Percentiles rank a stretch among this genome's conserved stretches.
Conservation (phyloP, 148 eudicot genomes). For the Chenopodium berlandieri region DNA sequence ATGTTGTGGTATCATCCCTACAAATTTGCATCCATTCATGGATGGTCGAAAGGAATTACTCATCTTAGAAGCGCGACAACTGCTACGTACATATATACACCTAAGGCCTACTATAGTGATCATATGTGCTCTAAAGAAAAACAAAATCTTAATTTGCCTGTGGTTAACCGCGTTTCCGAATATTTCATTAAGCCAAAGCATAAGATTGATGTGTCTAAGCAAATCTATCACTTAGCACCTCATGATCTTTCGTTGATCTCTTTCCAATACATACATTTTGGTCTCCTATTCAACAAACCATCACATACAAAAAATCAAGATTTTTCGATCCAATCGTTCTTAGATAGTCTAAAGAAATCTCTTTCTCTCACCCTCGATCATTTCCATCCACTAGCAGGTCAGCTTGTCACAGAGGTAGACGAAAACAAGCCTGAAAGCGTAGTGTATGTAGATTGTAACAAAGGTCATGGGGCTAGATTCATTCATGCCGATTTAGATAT, state of each 20-base stretch:
- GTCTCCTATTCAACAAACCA: constrained; percentile 23
- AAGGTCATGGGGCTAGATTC: constrained; percentile 21
- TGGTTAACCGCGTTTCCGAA: constrained; percentile 11
- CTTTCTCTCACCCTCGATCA: constrained; percentile 12
- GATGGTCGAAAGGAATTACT: too few species aligned
- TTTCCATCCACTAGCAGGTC: constrained; percentile 15
- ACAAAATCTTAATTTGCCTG: background rate
- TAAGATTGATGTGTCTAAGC: constrained; percentile 2
- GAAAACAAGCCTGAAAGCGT: background rate
- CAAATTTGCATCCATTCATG: too few species aligned
- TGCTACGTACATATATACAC: too few species aligned
- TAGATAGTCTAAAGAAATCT: constrained; percentile 8
- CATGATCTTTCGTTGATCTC: constrained; percentile 8
- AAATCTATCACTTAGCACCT: constrained; percentile 12
- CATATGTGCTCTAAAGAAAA: too few species aligned
- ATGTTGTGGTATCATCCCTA: too few species aligned
- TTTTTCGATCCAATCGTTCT: background rate
- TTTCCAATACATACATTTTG: constrained; percentile 19
- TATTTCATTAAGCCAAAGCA: constrained; percentile 24
- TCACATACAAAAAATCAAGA: background rate
- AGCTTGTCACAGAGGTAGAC: constrained; percentile 9
- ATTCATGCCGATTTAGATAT: constrained; percentile 1
- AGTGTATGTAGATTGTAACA: constrained; percentile 13
- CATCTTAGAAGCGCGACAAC: too few species aligned
- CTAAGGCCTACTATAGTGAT: too few species aligned